Evolutionary conservation across 306 rosid genomes (phyloP).

Genomic region (Vigna hirtella): DNA sequence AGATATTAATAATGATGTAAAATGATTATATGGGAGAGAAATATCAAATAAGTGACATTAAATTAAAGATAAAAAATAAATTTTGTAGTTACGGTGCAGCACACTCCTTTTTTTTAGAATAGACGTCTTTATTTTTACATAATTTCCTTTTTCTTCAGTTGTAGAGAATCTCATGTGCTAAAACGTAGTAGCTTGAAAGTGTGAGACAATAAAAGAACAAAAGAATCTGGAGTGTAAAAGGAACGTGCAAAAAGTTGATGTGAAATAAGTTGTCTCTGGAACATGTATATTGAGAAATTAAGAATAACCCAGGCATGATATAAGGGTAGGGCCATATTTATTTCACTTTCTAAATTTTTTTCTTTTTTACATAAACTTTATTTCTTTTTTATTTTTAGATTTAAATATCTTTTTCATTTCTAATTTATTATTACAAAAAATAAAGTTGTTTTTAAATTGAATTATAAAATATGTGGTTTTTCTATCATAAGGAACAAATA

Average conservation of each 20-base stretch:
- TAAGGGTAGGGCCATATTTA: neutral
- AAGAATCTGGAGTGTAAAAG: neutral
- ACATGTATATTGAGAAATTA: neutral
- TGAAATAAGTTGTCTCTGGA: neutral
- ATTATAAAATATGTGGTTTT: too few relatives aligned
- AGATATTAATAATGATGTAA: neutral
- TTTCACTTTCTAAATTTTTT: too few relatives aligned
- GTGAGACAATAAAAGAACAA: neutral
- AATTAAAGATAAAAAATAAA: neutral
- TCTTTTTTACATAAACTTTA: too few relatives aligned
- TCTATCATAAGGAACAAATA: too few relatives aligned
- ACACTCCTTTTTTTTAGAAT: neutral
- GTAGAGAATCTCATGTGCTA: neutral
- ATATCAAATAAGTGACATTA: neutral
- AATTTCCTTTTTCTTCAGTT: neutral
- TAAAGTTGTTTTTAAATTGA: too few relatives aligned
- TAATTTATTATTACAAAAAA: too few relatives aligned
- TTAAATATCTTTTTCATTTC: too few relatives aligned
- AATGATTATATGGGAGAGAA: too few relatives aligned
- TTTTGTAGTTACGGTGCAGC: neutral
- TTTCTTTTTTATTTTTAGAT: too few relatives aligned
- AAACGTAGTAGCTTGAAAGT: neutral
- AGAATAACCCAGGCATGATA: neutral
- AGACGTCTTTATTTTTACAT: neutral
- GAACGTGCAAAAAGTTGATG: conserved; percentile 7